Percentiles rank a stretch among this genome's conserved stretches.
These are phyloP conservation scores for Penicillium olsonii DNA, from an alignment of 2,329 filamentous ascomycete genomes.

Conservation along the genomic window DNA sequence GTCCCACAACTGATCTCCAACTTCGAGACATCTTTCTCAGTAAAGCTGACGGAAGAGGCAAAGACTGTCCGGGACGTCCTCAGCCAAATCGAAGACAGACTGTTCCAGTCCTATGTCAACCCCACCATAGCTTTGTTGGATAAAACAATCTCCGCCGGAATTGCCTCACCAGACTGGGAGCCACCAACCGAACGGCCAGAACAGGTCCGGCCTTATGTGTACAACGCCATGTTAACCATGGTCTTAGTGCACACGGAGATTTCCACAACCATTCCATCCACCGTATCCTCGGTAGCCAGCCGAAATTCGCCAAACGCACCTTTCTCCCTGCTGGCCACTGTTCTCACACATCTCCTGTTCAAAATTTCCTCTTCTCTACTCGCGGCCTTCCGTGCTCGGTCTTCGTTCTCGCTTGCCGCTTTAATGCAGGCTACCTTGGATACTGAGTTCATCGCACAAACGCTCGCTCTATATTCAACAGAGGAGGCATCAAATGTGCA, in stretches of 20 bases:
- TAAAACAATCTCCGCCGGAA: slow-evolving; percentile 70
- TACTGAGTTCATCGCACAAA: slow-evolving; percentile 95
- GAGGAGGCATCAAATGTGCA: slow-evolving; percentile 79
- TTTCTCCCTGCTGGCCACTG: slow-evolving; percentile 69
- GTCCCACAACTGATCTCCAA: slow-evolving; percentile 87
- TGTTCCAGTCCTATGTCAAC: slow-evolving; percentile 90
- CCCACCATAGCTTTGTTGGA: slow-evolving; percentile 70
- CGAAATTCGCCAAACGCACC: slow-evolving; percentile 68
- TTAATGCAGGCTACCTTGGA: slow-evolving; percentile 97
- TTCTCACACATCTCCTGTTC: slow-evolving; percentile 85
- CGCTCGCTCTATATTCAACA: slow-evolving; percentile 84
- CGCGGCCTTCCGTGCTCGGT: slow-evolving; percentile 69
- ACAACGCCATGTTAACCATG: slow-evolving; percentile 78
- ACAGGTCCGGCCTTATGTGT: slow-evolving; percentile 84
- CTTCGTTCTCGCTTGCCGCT: slow-evolving; percentile 72
- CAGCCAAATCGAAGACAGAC: slow-evolving; percentile 81
- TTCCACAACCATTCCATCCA: slow-evolving; percentile 70
- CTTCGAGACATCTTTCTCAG: slow-evolving; percentile 91
- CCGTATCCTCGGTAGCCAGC: slow-evolving; percentile 72
- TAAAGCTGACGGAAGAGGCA: slow-evolving; percentile 90
- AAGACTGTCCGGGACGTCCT: slow-evolving; percentile 91
- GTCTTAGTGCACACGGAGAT: slow-evolving; percentile 92
- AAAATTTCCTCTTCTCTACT: slow-evolving; percentile 79
- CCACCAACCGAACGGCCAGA: slow-evolving; percentile 62
- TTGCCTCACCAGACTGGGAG: slow-evolving; percentile 71